A percentile compares a stretch with the other conserved stretches of the same genome.
Evolutionary conservation across 192 early-diverging fungal species (phyloP).

Genomic region (Thamnidium elegans): DNA sequence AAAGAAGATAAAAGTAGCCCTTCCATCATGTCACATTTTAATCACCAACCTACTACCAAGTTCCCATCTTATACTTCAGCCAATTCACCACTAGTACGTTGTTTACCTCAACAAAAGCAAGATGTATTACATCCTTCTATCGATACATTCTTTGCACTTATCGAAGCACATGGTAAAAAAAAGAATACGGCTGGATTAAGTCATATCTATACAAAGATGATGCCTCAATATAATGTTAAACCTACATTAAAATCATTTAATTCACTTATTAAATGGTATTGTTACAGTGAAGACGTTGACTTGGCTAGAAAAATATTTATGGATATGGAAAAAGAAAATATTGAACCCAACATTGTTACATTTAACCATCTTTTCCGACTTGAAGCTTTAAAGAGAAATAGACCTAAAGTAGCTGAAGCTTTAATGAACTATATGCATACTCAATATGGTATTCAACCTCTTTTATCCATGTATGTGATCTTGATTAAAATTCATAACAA

Average conservation of each 20-base stretch:
- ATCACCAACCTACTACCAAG: background rate
- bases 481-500: constrained; percentile 32
- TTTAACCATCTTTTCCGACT: constrained; percentile 38
- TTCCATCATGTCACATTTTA: constrained; percentile 2
- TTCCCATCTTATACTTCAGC: background rate
- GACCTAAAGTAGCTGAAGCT: constrained; percentile 21
- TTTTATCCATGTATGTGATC: constrained; percentile 28
- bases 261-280: constrained; percentile 35
- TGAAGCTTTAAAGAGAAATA: constrained; percentile 27
- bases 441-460: constrained; percentile 21
- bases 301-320: constrained; percentile 24
- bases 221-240: constrained; percentile 23
- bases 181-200: constrained; percentile 24
- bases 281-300: constrained; percentile 22
- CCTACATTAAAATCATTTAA: constrained; percentile 26
- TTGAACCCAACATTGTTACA: constrained; percentile 34
- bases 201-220: constrained; percentile 33
- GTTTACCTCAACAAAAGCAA: background rate
- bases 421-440: constrained; percentile 31
- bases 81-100: background rate
- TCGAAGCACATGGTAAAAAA: constrained; percentile 33
- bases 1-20: background rate
- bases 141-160: constrained; percentile 28
- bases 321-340: constrained; percentile 26
- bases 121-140: constrained; percentile 7